Evolutionary conservation across 78 protist species (phyloP).

Genomic region (Cyanophora paradoxa): DNA sequence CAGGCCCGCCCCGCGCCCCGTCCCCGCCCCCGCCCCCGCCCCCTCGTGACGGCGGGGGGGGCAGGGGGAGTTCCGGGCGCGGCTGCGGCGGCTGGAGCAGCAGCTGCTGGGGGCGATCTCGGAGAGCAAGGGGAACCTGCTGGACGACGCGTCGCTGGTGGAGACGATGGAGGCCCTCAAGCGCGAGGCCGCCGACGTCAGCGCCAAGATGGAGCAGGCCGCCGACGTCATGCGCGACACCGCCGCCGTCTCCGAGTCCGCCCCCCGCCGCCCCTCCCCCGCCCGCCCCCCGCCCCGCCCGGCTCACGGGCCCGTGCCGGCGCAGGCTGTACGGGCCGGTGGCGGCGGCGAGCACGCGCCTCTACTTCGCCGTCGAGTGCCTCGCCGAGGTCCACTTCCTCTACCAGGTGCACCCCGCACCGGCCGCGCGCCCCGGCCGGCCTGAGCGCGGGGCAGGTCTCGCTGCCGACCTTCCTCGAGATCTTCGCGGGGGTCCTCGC

Average conservation of each 20-base stretch:
- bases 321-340: slow-evolving; percentile 62
- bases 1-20: slow-evolving; percentile 57
- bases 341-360: slow-evolving; percentile 52
- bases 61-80: slow-evolving; percentile 73
- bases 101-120: slow-evolving; percentile 68
- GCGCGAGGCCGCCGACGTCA: slow-evolving; percentile 59
- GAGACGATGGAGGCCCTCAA: slow-evolving; percentile 77
- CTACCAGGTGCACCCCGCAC: slow-evolving; percentile 62
- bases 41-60: no score
- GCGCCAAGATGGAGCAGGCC: slow-evolving; percentile 60
- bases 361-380: slow-evolving; percentile 81
- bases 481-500: slow-evolving; percentile 61
- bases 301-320: no score
- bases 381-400: slow-evolving; percentile 65
- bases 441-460: slow-evolving; percentile 38
- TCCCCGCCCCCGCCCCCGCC: no score
- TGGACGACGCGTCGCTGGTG: slow-evolving; percentile 87
- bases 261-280: no score
- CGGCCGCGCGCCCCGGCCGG: neutral
- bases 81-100: slow-evolving; percentile 80
- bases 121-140: slow-evolving; percentile 65
- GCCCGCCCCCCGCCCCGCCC: no score
- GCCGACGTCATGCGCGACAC: slow-evolving; percentile 64
- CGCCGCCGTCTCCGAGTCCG: slow-evolving; percentile 36
- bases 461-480: slow-evolving; percentile 74